Conservation (phyloP, 1,284 basidiomycete species). For the Microbotryum violaceum region DNA sequence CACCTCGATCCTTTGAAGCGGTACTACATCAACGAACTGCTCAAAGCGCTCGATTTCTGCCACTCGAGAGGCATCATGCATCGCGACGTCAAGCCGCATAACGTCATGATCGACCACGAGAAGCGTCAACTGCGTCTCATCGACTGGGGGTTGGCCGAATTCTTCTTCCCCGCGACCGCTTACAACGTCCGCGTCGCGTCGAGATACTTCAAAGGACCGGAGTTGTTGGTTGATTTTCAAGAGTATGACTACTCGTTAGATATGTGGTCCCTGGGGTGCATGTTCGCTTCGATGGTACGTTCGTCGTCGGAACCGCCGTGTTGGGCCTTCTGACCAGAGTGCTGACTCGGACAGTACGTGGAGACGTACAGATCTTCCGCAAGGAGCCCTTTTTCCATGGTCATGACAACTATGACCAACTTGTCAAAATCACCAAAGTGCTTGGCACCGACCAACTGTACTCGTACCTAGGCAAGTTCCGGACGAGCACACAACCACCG, state of each 20-base stretch:
- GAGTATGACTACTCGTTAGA: constrained; percentile 49
- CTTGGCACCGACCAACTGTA: constrained; percentile 94
- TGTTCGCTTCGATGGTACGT: constrained; percentile 95
- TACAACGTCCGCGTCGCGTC: constrained; percentile 98
- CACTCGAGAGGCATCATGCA: constrained; percentile 99
- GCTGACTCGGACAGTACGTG: background rate
- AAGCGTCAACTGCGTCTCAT: constrained; percentile 91
- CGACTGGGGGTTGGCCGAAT: constrained; percentile 98
- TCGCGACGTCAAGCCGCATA: constrained; percentile 97
- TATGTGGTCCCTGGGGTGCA: constrained; percentile 98
- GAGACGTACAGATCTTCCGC: constrained; percentile 72
- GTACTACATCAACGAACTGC: constrained; percentile 92
- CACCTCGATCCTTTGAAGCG: constrained; percentile 41
- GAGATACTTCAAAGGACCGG: constrained; percentile 96
- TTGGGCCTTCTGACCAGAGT: background rate
- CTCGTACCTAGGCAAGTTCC: constrained; percentile 46
- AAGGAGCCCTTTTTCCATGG: constrained; percentile 99
- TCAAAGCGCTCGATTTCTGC: constrained; percentile 96
- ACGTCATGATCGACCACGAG: constrained; percentile 99
- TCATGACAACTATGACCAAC: constrained; percentile 96
- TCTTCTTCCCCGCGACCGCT: constrained; percentile 94
- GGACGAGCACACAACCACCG: no score
- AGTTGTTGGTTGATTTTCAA: constrained; percentile 94
- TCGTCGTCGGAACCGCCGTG: no score
- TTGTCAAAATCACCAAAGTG: constrained; percentile 97